Conservation (phyloP, 2,329 filamentous ascomycete species). For the Aspergillus tamarii region DNA sequence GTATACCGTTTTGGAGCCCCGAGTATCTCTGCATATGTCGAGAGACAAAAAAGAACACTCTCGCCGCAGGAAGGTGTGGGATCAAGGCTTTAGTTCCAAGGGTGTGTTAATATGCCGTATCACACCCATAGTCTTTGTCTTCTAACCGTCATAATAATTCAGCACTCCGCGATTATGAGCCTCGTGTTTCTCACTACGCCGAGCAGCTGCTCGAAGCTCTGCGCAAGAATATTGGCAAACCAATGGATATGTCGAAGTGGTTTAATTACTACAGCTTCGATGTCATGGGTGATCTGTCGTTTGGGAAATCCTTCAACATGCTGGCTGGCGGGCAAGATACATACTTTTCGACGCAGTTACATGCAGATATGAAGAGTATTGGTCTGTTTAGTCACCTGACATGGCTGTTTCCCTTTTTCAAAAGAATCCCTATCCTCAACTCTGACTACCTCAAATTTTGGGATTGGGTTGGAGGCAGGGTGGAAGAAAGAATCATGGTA, state of each 20-base stretch:
- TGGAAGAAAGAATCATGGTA: conserved; percentile 6
- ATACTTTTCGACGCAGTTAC: conserved; percentile 24
- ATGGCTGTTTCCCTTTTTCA: conserved; percentile 30
- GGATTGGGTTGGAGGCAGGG: conserved; percentile 1
- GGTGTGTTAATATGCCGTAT: conserved; percentile 18
- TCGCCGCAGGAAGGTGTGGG: conserved; percentile 30
- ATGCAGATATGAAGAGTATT: conserved; percentile 21
- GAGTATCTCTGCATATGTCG: conserved; percentile 24
- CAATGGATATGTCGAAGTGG: conserved; percentile 24
- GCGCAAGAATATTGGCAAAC: conserved; percentile 1
- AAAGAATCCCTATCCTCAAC: conserved; percentile 21
- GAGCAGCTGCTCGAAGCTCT: conserved; percentile 15
- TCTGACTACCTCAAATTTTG: conserved; percentile 17
- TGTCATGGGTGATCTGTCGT: conserved; percentile 43
- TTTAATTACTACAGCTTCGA: conserved; percentile 30
- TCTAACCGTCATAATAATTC: background rate
- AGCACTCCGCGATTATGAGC: conserved; percentile 12
- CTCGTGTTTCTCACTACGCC: background rate
- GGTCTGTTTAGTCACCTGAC: conserved; percentile 24
- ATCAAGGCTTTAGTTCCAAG: conserved; percentile 34
- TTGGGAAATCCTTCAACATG: conserved; percentile 43
- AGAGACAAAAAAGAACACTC: conserved; percentile 25
- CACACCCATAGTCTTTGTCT: background rate
- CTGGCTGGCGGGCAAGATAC: conserved; percentile 24
- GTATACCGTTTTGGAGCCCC: conserved; percentile 27